These are phyloP conservation scores for Aristolochia fimbriata DNA, from an alignment of 164 flowering plant genomes.

Conservation along the genomic window DNA sequence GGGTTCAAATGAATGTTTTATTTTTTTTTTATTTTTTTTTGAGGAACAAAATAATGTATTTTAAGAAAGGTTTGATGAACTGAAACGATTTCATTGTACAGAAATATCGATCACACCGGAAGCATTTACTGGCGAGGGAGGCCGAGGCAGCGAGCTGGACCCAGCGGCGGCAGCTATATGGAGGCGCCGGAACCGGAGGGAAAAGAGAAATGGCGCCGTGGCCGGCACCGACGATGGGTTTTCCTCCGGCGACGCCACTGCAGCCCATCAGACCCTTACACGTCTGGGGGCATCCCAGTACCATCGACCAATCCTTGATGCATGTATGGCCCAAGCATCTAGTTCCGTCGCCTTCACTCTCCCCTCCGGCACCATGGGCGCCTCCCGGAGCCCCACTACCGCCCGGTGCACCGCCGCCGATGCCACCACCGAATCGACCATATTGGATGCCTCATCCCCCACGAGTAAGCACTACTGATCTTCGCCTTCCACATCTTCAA, in stretches of 20 bases:
- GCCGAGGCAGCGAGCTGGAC: constrained; percentile 91
- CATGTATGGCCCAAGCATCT: constrained; percentile 76
- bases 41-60: too few species aligned
- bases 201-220: constrained; percentile 46
- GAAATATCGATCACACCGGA: constrained; percentile 93
- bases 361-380: constrained; percentile 16
- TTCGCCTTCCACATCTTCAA: too few species aligned
- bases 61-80: not conserved
- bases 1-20: too few species aligned
- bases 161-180: constrained; percentile 62
- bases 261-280: constrained; percentile 59
- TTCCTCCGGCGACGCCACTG: constrained; percentile 46
- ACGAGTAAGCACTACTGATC: not conserved
- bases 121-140: constrained; percentile 81
- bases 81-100: constrained; percentile 17
- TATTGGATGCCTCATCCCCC: constrained; percentile 54
- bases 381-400: constrained; percentile 10
- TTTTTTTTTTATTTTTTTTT: too few species aligned
- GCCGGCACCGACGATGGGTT: constrained; percentile 61
- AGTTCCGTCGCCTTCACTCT: constrained; percentile 26
- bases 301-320: constrained; percentile 46
- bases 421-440: constrained; percentile 28
- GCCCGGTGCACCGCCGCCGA: constrained; percentile 10
- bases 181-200: constrained; percentile 21
- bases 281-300: constrained; percentile 97